A percentile compares a stretch with the other conserved stretches of the same genome.
These are phyloP conservation scores for Neospora caninum DNA, from an alignment of 169 alveolate species.

Conservation along the genomic window DNA sequence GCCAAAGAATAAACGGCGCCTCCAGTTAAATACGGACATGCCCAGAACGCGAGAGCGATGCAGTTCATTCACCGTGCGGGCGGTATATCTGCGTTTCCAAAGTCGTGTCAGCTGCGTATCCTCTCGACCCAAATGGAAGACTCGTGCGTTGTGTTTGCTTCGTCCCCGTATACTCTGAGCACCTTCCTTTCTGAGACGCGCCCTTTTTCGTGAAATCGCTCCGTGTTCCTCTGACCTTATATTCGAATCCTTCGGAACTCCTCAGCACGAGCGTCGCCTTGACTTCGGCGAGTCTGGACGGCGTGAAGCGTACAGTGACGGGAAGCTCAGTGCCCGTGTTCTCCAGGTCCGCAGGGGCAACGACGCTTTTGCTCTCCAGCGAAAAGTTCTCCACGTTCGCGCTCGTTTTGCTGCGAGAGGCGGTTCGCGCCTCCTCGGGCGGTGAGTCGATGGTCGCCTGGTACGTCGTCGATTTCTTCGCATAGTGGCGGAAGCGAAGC, in stretches of 20 bases:
- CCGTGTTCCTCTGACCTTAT: slow-evolving; percentile 44
- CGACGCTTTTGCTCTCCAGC: slow-evolving; percentile 51
- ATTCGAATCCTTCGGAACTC: slow-evolving; percentile 70
- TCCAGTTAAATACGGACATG: too few species aligned
- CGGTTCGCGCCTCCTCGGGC: not conserved
- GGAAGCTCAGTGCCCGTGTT: slow-evolving; percentile 57
- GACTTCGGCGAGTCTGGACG: slow-evolving; percentile 70
- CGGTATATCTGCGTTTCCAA: too few species aligned
- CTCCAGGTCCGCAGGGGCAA: slow-evolving; percentile 43
- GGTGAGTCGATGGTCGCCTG: slow-evolving; percentile 48
- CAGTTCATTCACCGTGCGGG: too few species aligned
- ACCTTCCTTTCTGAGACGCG: too few species aligned
- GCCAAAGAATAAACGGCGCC: too few species aligned
- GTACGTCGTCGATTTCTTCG: slow-evolving; percentile 54
- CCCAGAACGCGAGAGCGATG: too few species aligned
- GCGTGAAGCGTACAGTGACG: slow-evolving; percentile 66
- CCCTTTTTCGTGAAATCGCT: too few species aligned
- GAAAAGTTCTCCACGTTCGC: slow-evolving; percentile 32
- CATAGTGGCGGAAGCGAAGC: slow-evolving; percentile 68
- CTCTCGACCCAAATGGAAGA: too few species aligned
- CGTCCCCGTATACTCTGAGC: too few species aligned
- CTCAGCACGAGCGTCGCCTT: slow-evolving; percentile 69
- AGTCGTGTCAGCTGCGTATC: too few species aligned
- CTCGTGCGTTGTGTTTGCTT: too few species aligned
- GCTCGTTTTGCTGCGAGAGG: not conserved